These are phyloP conservation scores for Ormosia emarginata DNA, from an alignment of 306 rosid species.

Conservation along the genomic window DNA sequence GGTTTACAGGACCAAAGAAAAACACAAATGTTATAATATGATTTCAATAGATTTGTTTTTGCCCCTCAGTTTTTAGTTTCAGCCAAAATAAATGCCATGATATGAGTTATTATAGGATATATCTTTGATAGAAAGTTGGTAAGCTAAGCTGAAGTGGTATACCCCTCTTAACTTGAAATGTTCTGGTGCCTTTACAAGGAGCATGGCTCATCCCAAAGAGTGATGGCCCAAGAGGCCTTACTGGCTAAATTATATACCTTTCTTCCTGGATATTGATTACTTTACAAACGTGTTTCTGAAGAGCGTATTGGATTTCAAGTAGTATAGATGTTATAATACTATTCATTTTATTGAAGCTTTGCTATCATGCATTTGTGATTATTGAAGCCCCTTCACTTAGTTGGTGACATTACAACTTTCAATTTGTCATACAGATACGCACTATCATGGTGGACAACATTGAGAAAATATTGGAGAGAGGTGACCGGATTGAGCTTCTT, in stretches of 20 bases:
- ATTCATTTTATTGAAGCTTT: not conserved
- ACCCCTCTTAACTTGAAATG: not conserved
- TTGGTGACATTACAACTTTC: slow-evolving; percentile 17
- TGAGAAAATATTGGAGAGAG: slow-evolving; percentile 94
- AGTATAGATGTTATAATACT: slow-evolving; percentile 7
- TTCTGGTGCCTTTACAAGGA: not conserved
- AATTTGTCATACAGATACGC: slow-evolving; percentile 60
- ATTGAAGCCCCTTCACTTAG: slow-evolving; percentile 9
- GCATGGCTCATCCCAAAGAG: not conserved
- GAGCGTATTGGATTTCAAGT: slow-evolving; percentile 8
- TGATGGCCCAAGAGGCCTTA: slow-evolving; percentile 10
- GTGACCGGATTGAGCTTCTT: slow-evolving; percentile 93
- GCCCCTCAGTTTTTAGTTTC: not conserved
- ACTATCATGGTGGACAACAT: slow-evolving; percentile 95
- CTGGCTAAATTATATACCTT: slow-evolving; percentile 6
- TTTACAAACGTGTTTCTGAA: slow-evolving; percentile 7
- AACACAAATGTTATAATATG: not conserved
- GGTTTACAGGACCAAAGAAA: not conserved
- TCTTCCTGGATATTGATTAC: not conserved
- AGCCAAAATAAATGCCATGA: not conserved
- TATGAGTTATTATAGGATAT: not conserved
- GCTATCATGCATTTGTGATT: not conserved
- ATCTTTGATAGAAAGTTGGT: slow-evolving; percentile 13
- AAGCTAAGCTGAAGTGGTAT: not conserved
- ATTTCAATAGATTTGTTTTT: not conserved